A percentile compares a stretch with the other conserved stretches of the same genome.
phyloP scores from a whole-genome alignment of 192 early-diverging fungal species.

The Hyaloraphidium curvatum region DNA sequence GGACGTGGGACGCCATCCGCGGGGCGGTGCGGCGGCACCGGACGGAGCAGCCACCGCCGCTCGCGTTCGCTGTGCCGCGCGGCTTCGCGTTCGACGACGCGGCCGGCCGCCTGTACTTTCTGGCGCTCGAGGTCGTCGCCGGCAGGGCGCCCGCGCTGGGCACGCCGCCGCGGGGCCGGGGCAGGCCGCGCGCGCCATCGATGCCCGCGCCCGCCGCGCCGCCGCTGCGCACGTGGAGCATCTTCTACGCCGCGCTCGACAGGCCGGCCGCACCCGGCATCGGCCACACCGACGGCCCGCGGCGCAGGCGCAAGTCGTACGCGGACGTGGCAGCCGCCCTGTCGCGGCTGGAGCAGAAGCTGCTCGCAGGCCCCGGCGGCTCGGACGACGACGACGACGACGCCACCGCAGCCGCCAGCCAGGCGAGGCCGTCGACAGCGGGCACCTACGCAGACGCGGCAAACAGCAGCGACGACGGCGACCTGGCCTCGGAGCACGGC shows the following conservation, averaged over 20 bases:
- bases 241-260: constrained; percentile 13
- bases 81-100: constrained; percentile 34
- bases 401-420: too few species aligned
- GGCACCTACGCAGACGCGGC: too few species aligned
- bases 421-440: too few species aligned
- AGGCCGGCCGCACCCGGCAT: constrained; percentile 12
- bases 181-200: constrained; percentile 6
- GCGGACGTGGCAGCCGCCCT: too few species aligned
- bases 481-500: too few species aligned
- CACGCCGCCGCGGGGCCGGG: not conserved
- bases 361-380: too few species aligned
- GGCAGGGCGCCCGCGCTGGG: constrained; percentile 19
- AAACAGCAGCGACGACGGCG: too few species aligned
- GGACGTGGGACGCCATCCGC: constrained; percentile 39
- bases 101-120: constrained; percentile 26
- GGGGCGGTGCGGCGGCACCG: constrained; percentile 32
- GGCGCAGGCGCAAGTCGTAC: too few species aligned
- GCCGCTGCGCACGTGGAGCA: constrained; percentile 7
- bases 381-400: too few species aligned
- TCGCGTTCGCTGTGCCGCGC: constrained; percentile 17
- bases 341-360: too few species aligned
- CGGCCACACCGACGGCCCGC: not conserved
- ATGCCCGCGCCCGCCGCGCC: not conserved
- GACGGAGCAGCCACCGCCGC: constrained; percentile 17
- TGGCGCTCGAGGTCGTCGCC: constrained; percentile 22